Evolutionary conservation across 2,329 filamentous ascomycete species (phyloP).

Genomic region (Alternaria angustiovoidea): DNA sequence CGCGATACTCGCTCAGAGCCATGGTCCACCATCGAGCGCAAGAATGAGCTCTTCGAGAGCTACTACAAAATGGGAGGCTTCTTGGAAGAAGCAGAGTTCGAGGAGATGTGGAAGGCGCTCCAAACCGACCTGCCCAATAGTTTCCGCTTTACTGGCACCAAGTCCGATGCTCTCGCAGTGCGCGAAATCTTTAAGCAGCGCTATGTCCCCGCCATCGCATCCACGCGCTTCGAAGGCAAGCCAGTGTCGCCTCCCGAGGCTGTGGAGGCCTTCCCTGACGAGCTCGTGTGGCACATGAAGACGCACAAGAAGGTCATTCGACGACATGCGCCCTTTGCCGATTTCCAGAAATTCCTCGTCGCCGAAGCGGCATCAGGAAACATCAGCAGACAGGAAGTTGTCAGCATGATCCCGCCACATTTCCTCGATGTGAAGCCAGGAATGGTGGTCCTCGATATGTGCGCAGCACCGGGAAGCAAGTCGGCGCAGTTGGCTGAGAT

Average conservation of each 20-base stretch:
- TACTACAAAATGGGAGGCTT: conserved; percentile 80
- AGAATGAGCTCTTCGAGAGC: conserved; percentile 83
- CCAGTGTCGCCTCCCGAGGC: conserved; percentile 81
- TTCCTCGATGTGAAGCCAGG: conserved; percentile 90
- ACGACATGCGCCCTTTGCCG: conserved; percentile 90
- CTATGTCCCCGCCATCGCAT: conserved; percentile 89
- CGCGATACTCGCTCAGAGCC: conserved; percentile 43
- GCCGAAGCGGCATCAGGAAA: conserved; percentile 97
- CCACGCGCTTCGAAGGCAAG: conserved; percentile 82
- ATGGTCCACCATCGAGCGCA: conserved; percentile 70
- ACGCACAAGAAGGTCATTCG: conserved; percentile 96
- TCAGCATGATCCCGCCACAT: conserved; percentile 98
- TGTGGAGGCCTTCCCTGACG: conserved; percentile 92
- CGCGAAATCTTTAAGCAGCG: conserved; percentile 85
- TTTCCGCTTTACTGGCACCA: conserved; percentile 96
- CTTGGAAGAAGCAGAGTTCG: conserved; percentile 78
- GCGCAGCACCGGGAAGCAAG: conserved; percentile 96
- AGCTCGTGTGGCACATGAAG: conserved; percentile 97
- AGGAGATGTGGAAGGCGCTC: conserved; percentile 84
- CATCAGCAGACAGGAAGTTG: conserved; percentile 95
- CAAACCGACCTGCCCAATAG: conserved; percentile 91
- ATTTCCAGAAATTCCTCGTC: conserved; percentile 97
- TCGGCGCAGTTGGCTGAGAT: conserved; percentile 94
- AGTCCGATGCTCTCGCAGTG: conserved; percentile 92
- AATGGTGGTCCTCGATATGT: conserved; percentile 94